A percentile compares a stretch with the other conserved stretches of the same genome.
Evolutionary conservation across 805 yeast genomes (phyloP).

Genomic region (Blastobotrys parvus): DNA sequence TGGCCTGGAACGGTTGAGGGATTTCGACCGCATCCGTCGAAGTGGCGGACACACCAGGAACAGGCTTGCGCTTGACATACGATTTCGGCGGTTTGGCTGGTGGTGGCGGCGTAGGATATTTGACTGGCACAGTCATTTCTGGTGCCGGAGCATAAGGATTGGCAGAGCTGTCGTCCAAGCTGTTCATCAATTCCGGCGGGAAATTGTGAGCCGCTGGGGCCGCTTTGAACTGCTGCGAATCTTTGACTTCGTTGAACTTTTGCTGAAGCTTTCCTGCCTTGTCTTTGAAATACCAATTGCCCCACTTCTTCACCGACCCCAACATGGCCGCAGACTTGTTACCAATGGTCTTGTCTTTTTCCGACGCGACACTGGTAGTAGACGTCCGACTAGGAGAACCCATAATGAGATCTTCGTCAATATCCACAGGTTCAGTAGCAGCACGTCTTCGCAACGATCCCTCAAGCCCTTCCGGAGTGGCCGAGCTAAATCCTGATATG

Average conservation of each 20-base stretch:
- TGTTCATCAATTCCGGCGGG: slow-evolving; percentile 22
- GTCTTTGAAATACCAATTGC: slow-evolving; percentile 21
- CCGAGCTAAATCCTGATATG: too few species aligned
- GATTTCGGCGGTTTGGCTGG: slow-evolving; percentile 11
- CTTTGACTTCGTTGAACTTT: background rate
- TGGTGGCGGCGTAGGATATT: slow-evolving; percentile 6
- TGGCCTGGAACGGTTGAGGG: background rate
- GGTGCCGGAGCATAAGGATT: slow-evolving; percentile 18
- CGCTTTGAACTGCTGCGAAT: background rate
- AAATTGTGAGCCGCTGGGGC: slow-evolving; percentile 24
- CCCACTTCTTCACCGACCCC: slow-evolving; percentile 22
- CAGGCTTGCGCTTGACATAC: slow-evolving; percentile 15
- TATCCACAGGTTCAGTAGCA: background rate
- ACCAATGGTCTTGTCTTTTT: background rate
- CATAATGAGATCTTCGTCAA: background rate
- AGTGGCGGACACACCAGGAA: slow-evolving; percentile 8
- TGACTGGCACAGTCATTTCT: slow-evolving; percentile 18
- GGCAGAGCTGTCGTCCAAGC: slow-evolving; percentile 8
- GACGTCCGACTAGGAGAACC: background rate
- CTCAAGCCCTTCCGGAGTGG: background rate
- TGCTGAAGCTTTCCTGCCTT: slow-evolving; percentile 1
- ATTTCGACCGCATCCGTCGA: background rate
- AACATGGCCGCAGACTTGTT: slow-evolving; percentile 7
- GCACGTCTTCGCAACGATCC: background rate
- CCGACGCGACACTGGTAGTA: background rate